Evolutionary conservation across 306 rosid species (phyloP), one percentile per base, ranked within the genome.

Genomic region (Geum urbanum): DNA sequence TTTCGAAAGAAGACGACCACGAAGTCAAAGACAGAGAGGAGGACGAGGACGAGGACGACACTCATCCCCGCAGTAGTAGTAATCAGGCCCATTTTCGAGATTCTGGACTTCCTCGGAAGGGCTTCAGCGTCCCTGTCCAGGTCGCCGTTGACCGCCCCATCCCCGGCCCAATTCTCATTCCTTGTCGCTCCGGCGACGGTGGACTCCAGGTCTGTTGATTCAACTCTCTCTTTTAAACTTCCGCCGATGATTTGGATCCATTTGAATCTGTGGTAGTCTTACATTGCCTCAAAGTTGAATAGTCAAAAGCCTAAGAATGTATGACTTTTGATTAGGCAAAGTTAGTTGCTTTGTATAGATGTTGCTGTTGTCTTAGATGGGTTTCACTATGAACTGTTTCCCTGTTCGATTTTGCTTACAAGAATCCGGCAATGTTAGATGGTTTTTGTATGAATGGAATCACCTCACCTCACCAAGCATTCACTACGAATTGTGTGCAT

Each of bases 51-150:
- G 48, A 18, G 11, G 37, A 74, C 19, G 72, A 66, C 6, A 74
- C 73, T 51, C 90, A 85, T 12, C 46, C 85, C 48, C 83, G 66
- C 2, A 0, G 27, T 24, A 24, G 27, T 24, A 24, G 27, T 3
- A 20, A 80, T 4, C 85, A 73, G 24, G 14, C 19, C 50, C 90
- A 74, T 63, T 27, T 81, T 53, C 82, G 67, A 37, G 86, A 79
- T 45, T 69, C 88, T 20, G 95, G 88, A 15, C 80, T 69, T 71
- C 92, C 91, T 60, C 89, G 88, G 6, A 79, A 69, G 74, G 97
- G 97, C 47, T 87, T 95, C 65, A 49, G 86, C 57, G 96, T 95
- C 46, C 89, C 86, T 3, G 89, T 80, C n/a, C 82, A 91, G 69
- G 90, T 91, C 14, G 70, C 79, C 52, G 78, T 84, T 39, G 92